phyloP scores from a whole-genome alignment of 306 rosid genomes.

The Abrus precatorius region DNA sequence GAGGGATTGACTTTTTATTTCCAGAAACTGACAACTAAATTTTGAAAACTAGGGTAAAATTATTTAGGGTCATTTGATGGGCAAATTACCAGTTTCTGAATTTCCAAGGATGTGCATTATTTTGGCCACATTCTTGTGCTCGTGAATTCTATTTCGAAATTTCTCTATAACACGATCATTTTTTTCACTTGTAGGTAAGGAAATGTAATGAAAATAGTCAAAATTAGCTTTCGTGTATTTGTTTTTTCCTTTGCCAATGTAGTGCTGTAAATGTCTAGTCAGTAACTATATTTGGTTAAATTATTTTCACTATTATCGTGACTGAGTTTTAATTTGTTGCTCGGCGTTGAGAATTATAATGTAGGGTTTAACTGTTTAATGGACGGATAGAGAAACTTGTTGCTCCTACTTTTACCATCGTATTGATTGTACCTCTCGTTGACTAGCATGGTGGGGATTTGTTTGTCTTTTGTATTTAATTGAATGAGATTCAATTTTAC shows the following conservation, averaged over 20 bases:
- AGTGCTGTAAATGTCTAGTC: constrained; percentile 35
- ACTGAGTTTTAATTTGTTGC: background rate
- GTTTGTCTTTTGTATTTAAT: background rate
- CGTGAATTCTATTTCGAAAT: constrained; percentile 35
- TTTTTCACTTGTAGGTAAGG: constrained; percentile 22
- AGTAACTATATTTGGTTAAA: background rate
- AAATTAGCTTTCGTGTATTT: constrained; percentile 9
- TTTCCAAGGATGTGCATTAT: constrained; percentile 54
- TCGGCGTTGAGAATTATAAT: background rate
- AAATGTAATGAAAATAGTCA: constrained; percentile 44
- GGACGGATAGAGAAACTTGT: background rate
- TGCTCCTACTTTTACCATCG: background rate
- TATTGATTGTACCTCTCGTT: background rate
- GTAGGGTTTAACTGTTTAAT: background rate
- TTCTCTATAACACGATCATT: constrained; percentile 10
- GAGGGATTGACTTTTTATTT: constrained; percentile 65
- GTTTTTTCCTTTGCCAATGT: constrained; percentile 17
- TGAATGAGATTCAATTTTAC: background rate
- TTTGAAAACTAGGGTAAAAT: constrained; percentile 44
- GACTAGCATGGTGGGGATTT: background rate
- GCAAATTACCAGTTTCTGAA: constrained; percentile 35
- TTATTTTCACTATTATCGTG: constrained; percentile 7
- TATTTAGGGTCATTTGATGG: constrained; percentile 41
- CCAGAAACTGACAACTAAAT: constrained; percentile 20
- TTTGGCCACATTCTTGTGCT: constrained; percentile 59